Evolutionary conservation across 352 stramenopile species (phyloP).

Genomic region (Pythium phragmiticola): DNA sequence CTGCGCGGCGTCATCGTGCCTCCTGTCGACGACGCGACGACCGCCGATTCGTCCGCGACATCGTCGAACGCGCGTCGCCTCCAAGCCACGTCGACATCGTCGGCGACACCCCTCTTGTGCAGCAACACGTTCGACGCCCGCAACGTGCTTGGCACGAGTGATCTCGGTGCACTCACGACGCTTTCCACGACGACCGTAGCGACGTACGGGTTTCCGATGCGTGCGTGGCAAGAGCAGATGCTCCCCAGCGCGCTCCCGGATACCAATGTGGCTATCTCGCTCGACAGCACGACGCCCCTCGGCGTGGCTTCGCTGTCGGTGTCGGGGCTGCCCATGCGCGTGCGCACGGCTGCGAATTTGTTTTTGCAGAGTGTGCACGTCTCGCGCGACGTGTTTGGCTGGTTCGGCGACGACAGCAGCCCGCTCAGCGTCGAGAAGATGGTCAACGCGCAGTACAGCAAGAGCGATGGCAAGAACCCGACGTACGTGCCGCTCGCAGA

Average conservation of each 20-base stretch:
- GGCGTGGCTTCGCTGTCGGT: not conserved
- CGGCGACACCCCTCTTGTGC: not conserved
- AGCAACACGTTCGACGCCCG: conserved; percentile 15
- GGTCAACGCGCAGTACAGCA: conserved; percentile 3
- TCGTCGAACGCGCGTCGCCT: not conserved
- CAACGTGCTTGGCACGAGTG: conserved; percentile 2
- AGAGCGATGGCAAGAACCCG: not conserved
- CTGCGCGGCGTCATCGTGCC: conserved; percentile 12
- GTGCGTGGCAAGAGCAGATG: conserved; percentile 19
- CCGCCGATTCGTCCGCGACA: not conserved
- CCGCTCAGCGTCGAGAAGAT: conserved; percentile 12
- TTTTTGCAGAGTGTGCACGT: conserved; percentile 15
- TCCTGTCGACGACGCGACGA: not conserved
- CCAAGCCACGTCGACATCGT: not conserved
- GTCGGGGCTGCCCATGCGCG: conserved; percentile 10
- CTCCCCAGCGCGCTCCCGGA: conserved; percentile 6
- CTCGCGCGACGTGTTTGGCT: conserved; percentile 8
- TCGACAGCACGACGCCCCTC: not conserved
- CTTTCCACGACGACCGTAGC: conserved; percentile 8
- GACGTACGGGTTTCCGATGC: conserved; percentile 17
- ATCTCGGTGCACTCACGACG: not conserved
- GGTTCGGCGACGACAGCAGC: conserved; percentile 12
- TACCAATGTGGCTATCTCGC: conserved; percentile 6
- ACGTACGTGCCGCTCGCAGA: conserved; percentile 12
- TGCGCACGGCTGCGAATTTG: conserved; percentile 13